Base-by-base conservation (phyloP, 176 grass and related monocot species). In the Phoenix roebelenii region DNA sequence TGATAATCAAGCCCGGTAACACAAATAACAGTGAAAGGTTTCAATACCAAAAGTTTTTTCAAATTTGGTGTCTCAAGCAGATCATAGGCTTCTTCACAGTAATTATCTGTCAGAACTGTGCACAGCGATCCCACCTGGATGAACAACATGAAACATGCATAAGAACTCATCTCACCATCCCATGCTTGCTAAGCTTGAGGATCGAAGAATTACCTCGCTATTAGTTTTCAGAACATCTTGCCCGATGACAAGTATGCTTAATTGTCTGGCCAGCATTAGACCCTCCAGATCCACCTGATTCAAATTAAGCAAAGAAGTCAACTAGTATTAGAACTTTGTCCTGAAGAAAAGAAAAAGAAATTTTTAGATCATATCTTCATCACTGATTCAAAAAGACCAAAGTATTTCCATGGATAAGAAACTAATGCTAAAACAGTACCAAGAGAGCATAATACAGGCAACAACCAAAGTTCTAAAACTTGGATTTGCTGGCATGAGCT, bases 181-280 rank as follows among this genome's bases (percentile, higher is more conserved):
- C 20, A 60, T 22, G 57, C 25, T 78, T 23, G 30, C 55, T 20
- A 62, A 65, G 55, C 51, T 30, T 70, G 66, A 66, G 65, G 22
- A 69, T 51, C 55, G 23, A 72, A 66, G 22, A 17, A 78, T 75
- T 71, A 89, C 81, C 77, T 76, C 74, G 24, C 64, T 59, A 49
- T 85, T 85, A 61, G 71, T 72, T 78, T 68, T 81, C 55, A 89
- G 75, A 67, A 89, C 67, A 76, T 89, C 86, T 65, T 85, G 74
- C 35, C 86, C 86, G 3, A 89, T 74, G 30, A 85, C 74, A 61
- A 81, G 58, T 18, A 81, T 61, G 66, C 74, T 81, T 39, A 67
- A 24, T 81, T 60, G 57, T 32, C 70, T 75, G 58, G 73, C 54
- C 81, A 85, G 72, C 59, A 81, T 75, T 51, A 85, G 55, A 30